phyloP scores from a whole-genome alignment of 805 yeast genomes.

The Blastobotrys parvus region DNA sequence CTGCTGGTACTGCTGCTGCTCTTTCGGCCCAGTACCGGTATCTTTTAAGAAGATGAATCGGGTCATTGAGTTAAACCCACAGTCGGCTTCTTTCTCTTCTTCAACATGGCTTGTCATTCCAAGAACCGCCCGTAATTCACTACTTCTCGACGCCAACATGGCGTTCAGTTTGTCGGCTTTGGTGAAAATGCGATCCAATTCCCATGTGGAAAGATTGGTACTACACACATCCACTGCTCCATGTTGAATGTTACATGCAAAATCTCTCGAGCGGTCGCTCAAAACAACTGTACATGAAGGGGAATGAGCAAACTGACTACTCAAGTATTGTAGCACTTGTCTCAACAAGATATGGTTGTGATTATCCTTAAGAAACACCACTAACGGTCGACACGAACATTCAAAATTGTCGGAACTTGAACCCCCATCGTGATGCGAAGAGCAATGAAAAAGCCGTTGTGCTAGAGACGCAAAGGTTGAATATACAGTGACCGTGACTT shows the following conservation, averaged over 20 bases:
- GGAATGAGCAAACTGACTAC: constrained; percentile 1
- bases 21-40: not conserved
- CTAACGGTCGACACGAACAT: not conserved
- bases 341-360: not conserved
- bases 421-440: not conserved
- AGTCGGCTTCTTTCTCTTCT: not conserved
- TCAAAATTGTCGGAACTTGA: not conserved
- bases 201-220: not conserved
- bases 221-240: not conserved
- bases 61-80: not conserved
- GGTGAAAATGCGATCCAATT: not conserved
- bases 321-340: not conserved
- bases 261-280: not conserved
- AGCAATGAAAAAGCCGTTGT: not conserved
- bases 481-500: not conserved
- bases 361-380: not conserved
- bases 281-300: not conserved
- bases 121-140: not conserved
- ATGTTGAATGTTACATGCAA: not conserved
- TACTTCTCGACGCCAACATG: not conserved
- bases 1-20: not conserved
- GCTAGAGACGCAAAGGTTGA: constrained; percentile 1
- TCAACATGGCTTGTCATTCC: not conserved
- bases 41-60: not conserved
- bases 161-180: not conserved